These are phyloP conservation scores for Excoecaria agallocha DNA, from an alignment of 345 rosid species.

Conservation along the genomic window DNA sequence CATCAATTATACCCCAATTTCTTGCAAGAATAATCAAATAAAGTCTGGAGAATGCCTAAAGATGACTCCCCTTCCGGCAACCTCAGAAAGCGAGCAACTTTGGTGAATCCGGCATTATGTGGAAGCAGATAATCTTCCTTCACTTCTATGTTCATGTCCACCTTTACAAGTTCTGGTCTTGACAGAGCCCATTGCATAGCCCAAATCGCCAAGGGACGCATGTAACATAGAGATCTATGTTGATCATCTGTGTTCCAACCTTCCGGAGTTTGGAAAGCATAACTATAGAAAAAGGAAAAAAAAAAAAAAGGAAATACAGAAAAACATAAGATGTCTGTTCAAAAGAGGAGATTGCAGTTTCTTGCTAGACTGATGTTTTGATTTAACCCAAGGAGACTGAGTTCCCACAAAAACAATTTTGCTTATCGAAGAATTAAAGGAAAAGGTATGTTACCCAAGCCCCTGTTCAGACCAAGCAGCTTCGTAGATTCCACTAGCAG, in stretches of 20 bases:
- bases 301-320: neutral
- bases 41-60: conserved; percentile 47
- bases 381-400: neutral
- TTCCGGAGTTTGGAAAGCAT: conserved; percentile 92
- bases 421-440: neutral
- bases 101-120: conserved; percentile 54
- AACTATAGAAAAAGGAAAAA: no score
- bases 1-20: conserved; percentile 36
- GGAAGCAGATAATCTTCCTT: conserved; percentile 31
- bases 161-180: conserved; percentile 31
- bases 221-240: conserved; percentile 63
- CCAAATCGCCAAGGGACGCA: conserved; percentile 96
- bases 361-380: no score
- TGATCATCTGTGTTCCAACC: conserved; percentile 64
- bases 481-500: conserved; percentile 73
- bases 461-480: conserved; percentile 84
- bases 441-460: conserved; percentile 57
- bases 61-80: conserved; percentile 44
- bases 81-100: conserved; percentile 67
- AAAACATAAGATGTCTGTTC: neutral
- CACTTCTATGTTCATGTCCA: conserved; percentile 28
- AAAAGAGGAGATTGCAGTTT: no score
- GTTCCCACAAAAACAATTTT: neutral
- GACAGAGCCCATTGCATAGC: conserved; percentile 92
- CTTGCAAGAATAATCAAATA: conserved; percentile 66